Percentiles rank a stretch among this genome's conserved stretches.
Conservation (phyloP, 352 stramenopile species). For the Phytophthora pluvialis region DNA sequence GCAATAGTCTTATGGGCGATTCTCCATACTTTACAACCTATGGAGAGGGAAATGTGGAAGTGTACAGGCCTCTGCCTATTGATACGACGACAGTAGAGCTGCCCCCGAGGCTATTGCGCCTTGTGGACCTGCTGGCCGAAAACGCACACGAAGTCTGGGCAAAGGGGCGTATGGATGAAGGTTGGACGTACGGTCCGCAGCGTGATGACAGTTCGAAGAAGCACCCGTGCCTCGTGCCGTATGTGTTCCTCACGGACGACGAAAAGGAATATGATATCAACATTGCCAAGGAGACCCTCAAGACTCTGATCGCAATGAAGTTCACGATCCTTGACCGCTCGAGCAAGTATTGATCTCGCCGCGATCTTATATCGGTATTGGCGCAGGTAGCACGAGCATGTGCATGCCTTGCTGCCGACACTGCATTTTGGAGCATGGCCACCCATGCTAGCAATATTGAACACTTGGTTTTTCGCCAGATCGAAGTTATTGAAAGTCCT, state of each 20-base stretch:
- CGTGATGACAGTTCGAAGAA: slow-evolving; percentile 83
- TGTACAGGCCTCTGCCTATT: slow-evolving; percentile 80
- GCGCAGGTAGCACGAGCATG: background rate
- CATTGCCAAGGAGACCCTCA: slow-evolving; percentile 88
- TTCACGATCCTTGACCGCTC: slow-evolving; percentile 81
- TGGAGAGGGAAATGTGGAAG: slow-evolving; percentile 57
- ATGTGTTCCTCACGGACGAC: slow-evolving; percentile 90
- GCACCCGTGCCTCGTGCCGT: slow-evolving; percentile 85
- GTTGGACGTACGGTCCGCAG: slow-evolving; percentile 85
- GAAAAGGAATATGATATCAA: slow-evolving; percentile 92
- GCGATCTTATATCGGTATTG: slow-evolving; percentile 13
- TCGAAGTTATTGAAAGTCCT: slow-evolving; percentile 3
- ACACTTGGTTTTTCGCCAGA: slow-evolving; percentile 15
- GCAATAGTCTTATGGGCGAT: slow-evolving; percentile 80
- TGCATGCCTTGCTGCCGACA: slow-evolving; percentile 7
- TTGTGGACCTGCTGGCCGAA: slow-evolving; percentile 85
- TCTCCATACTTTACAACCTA: slow-evolving; percentile 82
- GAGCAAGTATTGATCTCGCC: slow-evolving; percentile 51
- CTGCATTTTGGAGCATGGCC: slow-evolving; percentile 6
- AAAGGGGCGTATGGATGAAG: slow-evolving; percentile 87
- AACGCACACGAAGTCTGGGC: slow-evolving; percentile 90
- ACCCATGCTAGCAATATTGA: slow-evolving; percentile 25
- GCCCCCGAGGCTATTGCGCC: slow-evolving; percentile 60
- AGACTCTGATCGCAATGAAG: slow-evolving; percentile 89
- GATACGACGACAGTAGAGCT: slow-evolving; percentile 78